These are phyloP conservation scores for Acer saccharum DNA, from an alignment of 345 rosid species.

Conservation along the genomic window DNA sequence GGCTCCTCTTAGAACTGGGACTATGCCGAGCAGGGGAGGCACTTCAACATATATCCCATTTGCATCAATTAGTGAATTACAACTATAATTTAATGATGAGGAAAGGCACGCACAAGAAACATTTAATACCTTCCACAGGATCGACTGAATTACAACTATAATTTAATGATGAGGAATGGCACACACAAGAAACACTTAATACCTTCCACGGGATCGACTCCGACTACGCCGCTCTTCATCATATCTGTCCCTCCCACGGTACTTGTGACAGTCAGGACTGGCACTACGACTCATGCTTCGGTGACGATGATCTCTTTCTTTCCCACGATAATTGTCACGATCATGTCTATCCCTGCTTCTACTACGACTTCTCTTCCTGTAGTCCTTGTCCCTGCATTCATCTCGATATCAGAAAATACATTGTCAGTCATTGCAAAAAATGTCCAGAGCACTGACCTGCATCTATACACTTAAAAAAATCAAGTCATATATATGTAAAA, in stretches of 20 bases:
- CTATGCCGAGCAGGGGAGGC: conserved; percentile 47
- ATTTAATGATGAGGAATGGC: not conserved
- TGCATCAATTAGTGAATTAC: not conserved
- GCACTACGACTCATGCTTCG: conserved; percentile 54
- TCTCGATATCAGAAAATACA: conserved; percentile 43
- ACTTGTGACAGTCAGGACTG: conserved; percentile 48
- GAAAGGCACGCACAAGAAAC: not conserved
- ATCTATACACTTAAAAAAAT: not conserved
- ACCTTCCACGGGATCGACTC: conserved; percentile 55
- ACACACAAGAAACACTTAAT: not conserved
- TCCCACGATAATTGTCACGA: conserved; percentile 44
- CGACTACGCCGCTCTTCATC: conserved; percentile 47
- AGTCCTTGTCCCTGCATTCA: conserved; percentile 47
- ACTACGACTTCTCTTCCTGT: conserved; percentile 52
- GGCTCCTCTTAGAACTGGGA: conserved; percentile 41
- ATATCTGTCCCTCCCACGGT: conserved; percentile 47
- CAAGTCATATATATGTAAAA: not conserved
- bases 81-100: not conserved
- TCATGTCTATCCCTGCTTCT: conserved; percentile 50
- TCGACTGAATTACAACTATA: conserved; percentile 22
- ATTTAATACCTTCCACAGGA: conserved; percentile 46
- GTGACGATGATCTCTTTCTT: conserved; percentile 42
- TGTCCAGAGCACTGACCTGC: not conserved
- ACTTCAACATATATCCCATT: conserved; percentile 19
- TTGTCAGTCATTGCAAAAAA: conserved; percentile 11